A percentile compares a stretch with the other conserved stretches of the same genome.
These are phyloP conservation scores for Suaeda aralocaspica DNA, from an alignment of 148 eudicot species.

Conservation along the genomic window DNA sequence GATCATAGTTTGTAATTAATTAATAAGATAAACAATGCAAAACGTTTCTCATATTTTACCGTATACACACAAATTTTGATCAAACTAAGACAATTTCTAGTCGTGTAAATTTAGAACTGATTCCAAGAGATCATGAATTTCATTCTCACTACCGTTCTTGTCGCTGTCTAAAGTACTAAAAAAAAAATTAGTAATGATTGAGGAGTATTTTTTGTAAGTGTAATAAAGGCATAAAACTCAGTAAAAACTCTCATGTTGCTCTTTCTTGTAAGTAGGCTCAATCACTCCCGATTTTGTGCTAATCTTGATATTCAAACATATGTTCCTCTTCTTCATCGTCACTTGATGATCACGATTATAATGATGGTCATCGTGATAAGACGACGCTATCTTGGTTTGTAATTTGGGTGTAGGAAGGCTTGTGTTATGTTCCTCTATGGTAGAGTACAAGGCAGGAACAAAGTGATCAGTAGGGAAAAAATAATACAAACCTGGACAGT, in stretches of 20 bases:
- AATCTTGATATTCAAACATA: background rate
- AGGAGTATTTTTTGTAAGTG: no score
- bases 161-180: no score
- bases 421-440: background rate
- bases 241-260: background rate
- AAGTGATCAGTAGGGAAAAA: constrained; percentile 26
- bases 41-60: no score
- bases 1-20: no score
- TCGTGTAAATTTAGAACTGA: no score
- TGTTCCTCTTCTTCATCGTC: constrained; percentile 9
- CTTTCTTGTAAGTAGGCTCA: background rate
- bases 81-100: no score
- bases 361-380: background rate
- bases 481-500: constrained; percentile 17
- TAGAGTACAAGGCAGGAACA: constrained; percentile 17
- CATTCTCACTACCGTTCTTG: no score
- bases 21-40: no score
- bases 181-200: no score
- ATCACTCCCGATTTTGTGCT: constrained; percentile 8
- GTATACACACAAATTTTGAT: no score
- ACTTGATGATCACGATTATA: background rate
- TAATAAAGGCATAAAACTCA: background rate
- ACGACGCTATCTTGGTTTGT: background rate
- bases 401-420: background rate
- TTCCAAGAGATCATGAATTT: no score